Conservation (phyloP, 2,329 filamentous ascomycete species). For the Fusarium duplospermum region DNA sequence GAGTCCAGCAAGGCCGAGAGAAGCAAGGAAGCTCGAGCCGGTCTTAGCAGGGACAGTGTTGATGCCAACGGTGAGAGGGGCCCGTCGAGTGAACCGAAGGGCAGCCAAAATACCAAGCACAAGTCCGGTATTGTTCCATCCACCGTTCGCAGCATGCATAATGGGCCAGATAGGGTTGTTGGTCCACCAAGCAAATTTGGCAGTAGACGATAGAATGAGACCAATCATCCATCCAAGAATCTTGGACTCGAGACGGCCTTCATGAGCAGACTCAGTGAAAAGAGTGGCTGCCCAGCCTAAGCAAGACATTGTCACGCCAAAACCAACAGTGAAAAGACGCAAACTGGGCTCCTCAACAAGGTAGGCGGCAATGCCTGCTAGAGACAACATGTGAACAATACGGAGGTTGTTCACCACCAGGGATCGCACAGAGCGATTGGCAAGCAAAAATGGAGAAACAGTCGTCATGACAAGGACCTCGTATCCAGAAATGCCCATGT, state of each 20-base stretch:
- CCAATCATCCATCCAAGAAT: constrained; percentile 85
- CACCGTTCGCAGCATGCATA: constrained; percentile 89
- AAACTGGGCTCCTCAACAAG: constrained; percentile 76
- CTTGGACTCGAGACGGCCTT: constrained; percentile 81
- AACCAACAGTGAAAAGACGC: constrained; percentile 84
- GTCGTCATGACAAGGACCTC: constrained; percentile 90
- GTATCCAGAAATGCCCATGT: constrained; percentile 98
- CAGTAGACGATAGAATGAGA: constrained; percentile 84
- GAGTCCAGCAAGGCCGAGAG: constrained; percentile 82
- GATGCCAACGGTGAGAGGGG: constrained; percentile 59
- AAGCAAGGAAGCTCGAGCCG: constrained; percentile 77
- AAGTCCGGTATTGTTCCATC: constrained; percentile 89
- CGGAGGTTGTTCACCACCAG: constrained; percentile 77
- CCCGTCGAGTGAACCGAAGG: constrained; percentile 77
- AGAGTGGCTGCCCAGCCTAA: constrained; percentile 87
- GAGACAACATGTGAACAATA: constrained; percentile 79
- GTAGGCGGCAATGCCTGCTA: constrained; percentile 84
- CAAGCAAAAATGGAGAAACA: constrained; percentile 82
- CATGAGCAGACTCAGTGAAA: constrained; percentile 80
- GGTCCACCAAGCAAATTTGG: constrained; percentile 93
- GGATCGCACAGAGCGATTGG: constrained; percentile 74
- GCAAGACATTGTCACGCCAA: constrained; percentile 83
- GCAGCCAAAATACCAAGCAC: constrained; percentile 80
- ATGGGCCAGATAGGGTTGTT: constrained; percentile 98
- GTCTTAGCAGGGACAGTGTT: constrained; percentile 55